Conservation (phyloP, 345 rosid species). For the Populus tremula region DNA sequence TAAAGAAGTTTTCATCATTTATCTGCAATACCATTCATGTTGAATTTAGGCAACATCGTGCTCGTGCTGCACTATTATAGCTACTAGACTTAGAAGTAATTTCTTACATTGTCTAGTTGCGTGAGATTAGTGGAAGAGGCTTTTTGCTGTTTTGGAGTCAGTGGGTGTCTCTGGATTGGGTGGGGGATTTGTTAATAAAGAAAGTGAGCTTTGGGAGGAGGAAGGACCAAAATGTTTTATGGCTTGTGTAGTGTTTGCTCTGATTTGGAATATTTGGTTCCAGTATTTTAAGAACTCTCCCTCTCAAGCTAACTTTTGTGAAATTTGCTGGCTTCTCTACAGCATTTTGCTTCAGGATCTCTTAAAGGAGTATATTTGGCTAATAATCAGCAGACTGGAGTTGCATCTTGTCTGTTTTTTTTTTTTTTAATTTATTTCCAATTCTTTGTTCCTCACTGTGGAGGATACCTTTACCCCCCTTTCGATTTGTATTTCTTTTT, state of each 20-base stretch:
- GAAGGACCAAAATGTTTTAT: neutral
- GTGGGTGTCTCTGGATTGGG: neutral
- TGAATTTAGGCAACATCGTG: neutral
- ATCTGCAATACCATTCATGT: neutral
- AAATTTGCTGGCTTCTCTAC: neutral
- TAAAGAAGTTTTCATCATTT: neutral
- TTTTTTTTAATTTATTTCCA: neutral
- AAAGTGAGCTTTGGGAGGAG: neutral
- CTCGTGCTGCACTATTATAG: neutral
- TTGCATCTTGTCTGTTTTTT: neutral
- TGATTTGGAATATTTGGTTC: neutral
- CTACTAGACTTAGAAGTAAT: neutral
- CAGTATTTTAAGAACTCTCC: neutral
- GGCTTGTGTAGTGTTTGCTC: neutral
- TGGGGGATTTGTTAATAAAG: neutral
- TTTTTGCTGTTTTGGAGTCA: neutral
- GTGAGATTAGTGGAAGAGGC: neutral
- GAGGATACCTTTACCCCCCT: neutral
- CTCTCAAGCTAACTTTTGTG: neutral
- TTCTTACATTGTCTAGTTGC: neutral
- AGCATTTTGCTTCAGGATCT: neutral
- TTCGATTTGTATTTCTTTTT: neutral
- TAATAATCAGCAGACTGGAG: neutral
- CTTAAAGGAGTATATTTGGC: neutral
- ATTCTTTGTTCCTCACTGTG: neutral